Conservation (phyloP, 805 yeast species). For the Starmerella etchellsii region DNA sequence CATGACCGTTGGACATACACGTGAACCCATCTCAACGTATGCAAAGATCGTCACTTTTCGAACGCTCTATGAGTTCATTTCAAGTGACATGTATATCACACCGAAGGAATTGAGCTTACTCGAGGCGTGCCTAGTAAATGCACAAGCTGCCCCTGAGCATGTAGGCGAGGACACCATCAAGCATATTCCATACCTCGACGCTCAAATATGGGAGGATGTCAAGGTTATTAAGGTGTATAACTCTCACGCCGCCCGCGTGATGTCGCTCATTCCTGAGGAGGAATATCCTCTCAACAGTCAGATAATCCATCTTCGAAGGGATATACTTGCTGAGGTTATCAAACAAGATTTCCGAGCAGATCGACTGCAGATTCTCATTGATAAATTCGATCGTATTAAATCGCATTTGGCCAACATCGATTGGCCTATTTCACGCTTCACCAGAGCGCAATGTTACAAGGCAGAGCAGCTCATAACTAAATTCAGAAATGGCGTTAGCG, state of each 20-base stretch:
- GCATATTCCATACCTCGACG: slow-evolving; percentile 33
- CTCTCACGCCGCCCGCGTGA: background rate
- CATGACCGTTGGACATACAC: slow-evolving; percentile 80
- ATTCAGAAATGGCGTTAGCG: slow-evolving; percentile 22
- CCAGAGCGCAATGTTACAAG: slow-evolving; percentile 9
- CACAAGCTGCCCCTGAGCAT: slow-evolving; percentile 44
- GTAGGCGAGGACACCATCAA: slow-evolving; percentile 31
- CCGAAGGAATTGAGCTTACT: slow-evolving; percentile 74
- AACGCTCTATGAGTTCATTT: slow-evolving; percentile 67
- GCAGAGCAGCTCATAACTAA: slow-evolving; percentile 9
- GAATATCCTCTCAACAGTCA: slow-evolving; percentile 18
- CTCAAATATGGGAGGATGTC: slow-evolving; percentile 1
- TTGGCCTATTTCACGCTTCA: background rate
- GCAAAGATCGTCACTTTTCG: slow-evolving; percentile 80
- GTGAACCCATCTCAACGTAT: slow-evolving; percentile 88
- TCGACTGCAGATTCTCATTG: slow-evolving; percentile 5
- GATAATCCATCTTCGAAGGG: slow-evolving; percentile 21
- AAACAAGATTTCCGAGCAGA: slow-evolving; percentile 3
- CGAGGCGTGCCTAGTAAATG: slow-evolving; percentile 56
- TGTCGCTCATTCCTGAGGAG: slow-evolving; percentile 12
- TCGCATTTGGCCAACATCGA: slow-evolving; percentile 2
- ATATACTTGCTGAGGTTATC: slow-evolving; percentile 12
- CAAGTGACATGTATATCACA: slow-evolving; percentile 71
- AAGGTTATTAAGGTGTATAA: slow-evolving; percentile 1
- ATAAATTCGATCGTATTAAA: slow-evolving; percentile 8